Evolutionary conservation across 441 rosid genomes (phyloP), one percentile per base, ranked within the genome.

Genomic region (Gossypium schwendimanii): DNA sequence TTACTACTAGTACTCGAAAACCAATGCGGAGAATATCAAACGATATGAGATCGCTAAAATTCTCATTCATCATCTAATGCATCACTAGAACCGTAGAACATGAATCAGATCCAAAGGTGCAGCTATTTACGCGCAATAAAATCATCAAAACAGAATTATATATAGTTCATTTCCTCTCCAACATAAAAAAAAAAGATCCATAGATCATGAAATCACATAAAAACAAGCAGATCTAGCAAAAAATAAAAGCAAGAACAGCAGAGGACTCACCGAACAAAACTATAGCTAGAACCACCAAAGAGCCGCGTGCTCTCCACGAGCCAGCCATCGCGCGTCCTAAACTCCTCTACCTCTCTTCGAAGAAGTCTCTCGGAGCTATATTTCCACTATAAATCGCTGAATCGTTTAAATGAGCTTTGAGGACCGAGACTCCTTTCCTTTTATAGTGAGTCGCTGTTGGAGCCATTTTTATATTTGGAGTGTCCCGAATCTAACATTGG

Each of bases 261-360:
- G 1, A 2, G 49, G 1, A 78, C 84, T 81, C 54, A 90, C 96
- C 93, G 69, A 83, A 76, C 24, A 90, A 77, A 72, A 86, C 65
- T 76, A 88, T 81, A 36, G 88, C 87, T 28, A 80, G 72, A 47
- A 81, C 87, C 62, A 85, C 82, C 31, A 77, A 36, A 73, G 80
- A 77, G 28, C 85, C 82, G 78, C 84, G 83, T 23, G 91, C 89
- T 83, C 84, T 77, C 82, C 70, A 74, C 59, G 81, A 80, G 85
- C 84, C 67, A 50, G 81, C 84, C 90, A 87, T 87, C 69, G 64
- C 72, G 45, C 74, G 59, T 6, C 58, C 41, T 49, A 44, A 60
- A 57, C 33, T 17, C 45, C 20, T 24, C 10, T 11, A 24, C 15
- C 67, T 36, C 54, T 28, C 57, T 17, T n/a, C 6, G 1, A n/a